Evolutionary conservation across 2,329 filamentous ascomycete genomes (phyloP), one percentile per base, ranked within the genome.

Genomic region (Stagonosporopsis vannaccii): DNA sequence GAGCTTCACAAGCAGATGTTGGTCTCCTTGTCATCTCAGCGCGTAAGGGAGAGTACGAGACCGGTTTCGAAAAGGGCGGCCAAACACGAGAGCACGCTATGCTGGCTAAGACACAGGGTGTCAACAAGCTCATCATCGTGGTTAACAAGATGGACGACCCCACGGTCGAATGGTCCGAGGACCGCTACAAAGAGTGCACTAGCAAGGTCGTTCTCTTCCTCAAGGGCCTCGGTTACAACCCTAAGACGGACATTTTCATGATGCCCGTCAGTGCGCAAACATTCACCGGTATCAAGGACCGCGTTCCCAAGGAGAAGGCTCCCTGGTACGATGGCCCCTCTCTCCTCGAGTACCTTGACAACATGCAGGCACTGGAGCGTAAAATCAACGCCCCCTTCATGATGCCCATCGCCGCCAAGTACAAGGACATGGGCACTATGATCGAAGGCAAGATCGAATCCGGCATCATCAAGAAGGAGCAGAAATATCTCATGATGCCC

Each of bases 351-450:
- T 97, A 93, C 78, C 87, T 99, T n/a, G 94, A 97, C 75, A 82
- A 86, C 73, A 97, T 98, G 91, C 87, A 90, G 70, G 87, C 94
- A 12, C 85, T 97, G 35, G 94, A 99, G 77, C 91, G 95, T 69
- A 99, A 98, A 82, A 80, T 97, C 69, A 97, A 97, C 69, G 95
- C 95, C 2, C 94, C 95, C 9, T 98, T 99, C 84, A 98, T 99
- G 95, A 97, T 99, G 93, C 91, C 95, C 8, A 85, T 99, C 63
- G 91, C 90, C 62, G 92, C 91, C 78, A 99, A 99, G 80, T 99
- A 98, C 82, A 87, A 90, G 69, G 96, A 99, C 75, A 89, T 99
- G 84, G 95, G 95, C 69, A 99, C 95, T 60, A 92, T 99, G 85
- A 86, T 97, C 37, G 96, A 99, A 80, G 95, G 95, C 65, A 97